Percentiles rank a stretch among this genome's conserved stretches.
phyloP scores from a whole-genome alignment of 148 eudicot species.

The Mesembryanthemum crystallinum region DNA sequence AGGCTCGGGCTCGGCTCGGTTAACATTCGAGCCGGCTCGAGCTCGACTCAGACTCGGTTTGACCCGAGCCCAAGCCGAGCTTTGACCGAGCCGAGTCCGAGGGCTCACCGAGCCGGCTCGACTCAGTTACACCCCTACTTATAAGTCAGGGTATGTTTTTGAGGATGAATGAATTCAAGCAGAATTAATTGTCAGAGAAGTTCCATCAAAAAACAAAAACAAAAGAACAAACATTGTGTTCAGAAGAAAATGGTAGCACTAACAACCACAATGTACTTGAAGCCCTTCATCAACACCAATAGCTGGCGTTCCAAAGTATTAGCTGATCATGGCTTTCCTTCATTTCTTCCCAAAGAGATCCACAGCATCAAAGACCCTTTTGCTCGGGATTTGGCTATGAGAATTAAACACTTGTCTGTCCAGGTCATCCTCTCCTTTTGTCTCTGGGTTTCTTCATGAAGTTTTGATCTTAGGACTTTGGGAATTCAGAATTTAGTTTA shows the following conservation, averaged over 20 bases:
- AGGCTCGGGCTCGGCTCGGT: too few relatives aligned
- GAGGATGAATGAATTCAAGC: too few relatives aligned
- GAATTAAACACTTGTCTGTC: slow-evolving; percentile 73
- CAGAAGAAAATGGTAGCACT: slow-evolving; percentile 11
- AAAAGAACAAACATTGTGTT: not conserved
- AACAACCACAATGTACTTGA: slow-evolving; percentile 14
- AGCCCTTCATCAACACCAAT: not conserved
- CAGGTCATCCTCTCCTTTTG: slow-evolving; percentile 33
- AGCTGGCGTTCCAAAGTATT: slow-evolving; percentile 20
- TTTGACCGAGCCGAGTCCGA: too few relatives aligned
- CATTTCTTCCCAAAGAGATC: slow-evolving; percentile 76
- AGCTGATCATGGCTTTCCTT: slow-evolving; percentile 46
- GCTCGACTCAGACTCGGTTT: too few relatives aligned
- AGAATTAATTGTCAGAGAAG: not conserved
- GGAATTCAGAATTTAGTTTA: too few relatives aligned
- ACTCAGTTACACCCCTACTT: too few relatives aligned
- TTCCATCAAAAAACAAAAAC: too few relatives aligned
- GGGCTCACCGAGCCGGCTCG: too few relatives aligned
- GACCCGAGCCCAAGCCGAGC: too few relatives aligned
- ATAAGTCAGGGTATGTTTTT: not conserved
- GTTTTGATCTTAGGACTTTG: not conserved
- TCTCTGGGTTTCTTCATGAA: not conserved
- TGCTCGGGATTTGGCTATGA: slow-evolving; percentile 65
- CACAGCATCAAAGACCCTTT: slow-evolving; percentile 67
- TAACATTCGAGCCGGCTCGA: too few relatives aligned